Evolutionary conservation across 1,284 basidiomycete species (phyloP), one percentile per base, ranked within the genome.

Genomic region (Termitomyces sp.): DNA sequence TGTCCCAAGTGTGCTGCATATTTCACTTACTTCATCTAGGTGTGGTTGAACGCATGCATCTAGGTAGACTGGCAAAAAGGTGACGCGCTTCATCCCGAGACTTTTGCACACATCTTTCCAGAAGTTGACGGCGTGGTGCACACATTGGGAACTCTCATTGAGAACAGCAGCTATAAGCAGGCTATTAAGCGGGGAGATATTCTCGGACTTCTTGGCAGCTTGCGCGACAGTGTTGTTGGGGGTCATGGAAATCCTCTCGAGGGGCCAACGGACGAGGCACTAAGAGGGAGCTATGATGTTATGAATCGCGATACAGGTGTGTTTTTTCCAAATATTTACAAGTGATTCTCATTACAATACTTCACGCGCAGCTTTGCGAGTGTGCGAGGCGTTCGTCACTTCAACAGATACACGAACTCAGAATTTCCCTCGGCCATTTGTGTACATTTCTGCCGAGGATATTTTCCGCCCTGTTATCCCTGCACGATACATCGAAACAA

Each of bases 361-460:
- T 39, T 28, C 1, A 28, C 52, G 46, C 52, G 46, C 21, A 92
- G 89, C 90, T 26, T 65, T 94, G 54, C 78, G 79, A 26, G 86
- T 91, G 31, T 87, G 90, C 65, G 80, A 88, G 66, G 82, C 89
- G 7, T 90, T 92, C 68, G 62, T 86, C 31, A 70, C 73, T 24
- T 79, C 76, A 10, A 58, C 66, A 28, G 67, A 69, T 26, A 65
- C 65, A 34, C 41, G 21, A 46, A 58, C 65, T 24, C 70, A 70
- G 41, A 68, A 70, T 40, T 60, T 63, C 3, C 75, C 79, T 52
- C 81, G 85, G 48, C 83, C 92, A 5, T 98, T 99, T 71, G 80
- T 98, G 42, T 98, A 90, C 72, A 79, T 99, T 58, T 99, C 96
- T 33, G 95, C 96, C 4, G 95, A 95, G 63, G 94, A 98, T 66